Evolutionary conservation across 306 rosid genomes (phyloP).

Genomic region (Begonia masoniana): DNA sequence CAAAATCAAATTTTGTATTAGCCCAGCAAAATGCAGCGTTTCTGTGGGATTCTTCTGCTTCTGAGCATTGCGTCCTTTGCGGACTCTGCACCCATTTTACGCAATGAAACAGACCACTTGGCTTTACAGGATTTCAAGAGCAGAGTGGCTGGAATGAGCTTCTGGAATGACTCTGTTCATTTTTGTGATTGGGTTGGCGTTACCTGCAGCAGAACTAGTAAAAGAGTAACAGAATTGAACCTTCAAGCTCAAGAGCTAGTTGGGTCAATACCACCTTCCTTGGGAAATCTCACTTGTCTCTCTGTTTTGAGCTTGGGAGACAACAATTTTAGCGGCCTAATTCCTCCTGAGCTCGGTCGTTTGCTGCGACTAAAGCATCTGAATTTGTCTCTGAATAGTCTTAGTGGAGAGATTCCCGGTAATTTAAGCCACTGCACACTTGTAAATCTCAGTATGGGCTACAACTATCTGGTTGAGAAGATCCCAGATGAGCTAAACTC

Average conservation of each 20-base stretch:
- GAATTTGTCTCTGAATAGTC: conserved; percentile 4
- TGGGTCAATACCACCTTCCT: conserved; percentile 20
- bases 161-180: conserved; percentile 28
- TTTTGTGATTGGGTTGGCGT: conserved; percentile 25
- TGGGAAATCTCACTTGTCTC: conserved; percentile 28
- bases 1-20: no score
- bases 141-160: conserved; percentile 17
- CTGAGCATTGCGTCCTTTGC: neutral
- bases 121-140: conserved; percentile 24
- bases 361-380: conserved; percentile 9
- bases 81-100: neutral
- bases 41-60: neutral
- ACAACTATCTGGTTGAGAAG: conserved; percentile 7
- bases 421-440: conserved; percentile 5
- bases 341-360: conserved; percentile 25
- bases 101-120: conserved; percentile 17
- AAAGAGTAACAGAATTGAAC: conserved; percentile 15
- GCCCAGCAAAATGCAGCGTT: no score
- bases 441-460: neutral
- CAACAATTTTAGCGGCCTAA: conserved; percentile 14
- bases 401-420: neutral
- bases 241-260: conserved; percentile 5
- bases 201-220: conserved; percentile 13
- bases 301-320: conserved; percentile 9
- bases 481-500: conserved; percentile 13